Evolutionary conservation across 2,329 filamentous ascomycete genomes (phyloP).

Genomic region (Dactylellina drechsleri): DNA sequence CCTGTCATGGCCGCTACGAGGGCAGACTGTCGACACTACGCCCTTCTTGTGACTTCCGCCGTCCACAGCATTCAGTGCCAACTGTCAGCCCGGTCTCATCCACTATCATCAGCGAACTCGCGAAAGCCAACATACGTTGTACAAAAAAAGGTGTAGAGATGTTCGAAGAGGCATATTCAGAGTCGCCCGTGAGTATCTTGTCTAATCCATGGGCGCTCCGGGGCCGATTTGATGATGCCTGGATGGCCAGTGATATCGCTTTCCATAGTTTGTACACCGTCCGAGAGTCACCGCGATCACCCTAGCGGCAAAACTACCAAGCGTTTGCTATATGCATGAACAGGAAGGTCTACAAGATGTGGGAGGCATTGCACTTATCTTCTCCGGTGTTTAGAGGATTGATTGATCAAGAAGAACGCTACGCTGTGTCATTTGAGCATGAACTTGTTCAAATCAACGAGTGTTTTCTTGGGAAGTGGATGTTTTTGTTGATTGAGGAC

Average conservation of each 20-base stretch:
- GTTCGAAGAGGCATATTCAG: conserved; percentile 14
- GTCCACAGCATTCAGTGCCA: not conserved
- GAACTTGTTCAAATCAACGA: not conserved
- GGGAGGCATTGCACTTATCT: not conserved
- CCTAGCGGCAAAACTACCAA: not conserved
- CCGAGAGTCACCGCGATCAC: not conserved
- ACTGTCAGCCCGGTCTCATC: not conserved
- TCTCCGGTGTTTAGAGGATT: not conserved
- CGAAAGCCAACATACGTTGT: conserved; percentile 16
- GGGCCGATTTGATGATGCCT: not conserved
- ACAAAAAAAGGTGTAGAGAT: conserved; percentile 11
- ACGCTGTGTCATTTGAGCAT: not conserved
- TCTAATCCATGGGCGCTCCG: not conserved
- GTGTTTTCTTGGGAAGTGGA: conserved; percentile 1
- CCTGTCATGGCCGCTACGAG: not conserved
- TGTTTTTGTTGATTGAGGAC: conserved; percentile 5
- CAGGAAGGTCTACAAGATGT: not conserved
- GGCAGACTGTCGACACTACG: not conserved
- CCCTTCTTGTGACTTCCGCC: not conserved
- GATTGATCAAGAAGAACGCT: not conserved
- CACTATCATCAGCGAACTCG: conserved; percentile 4
- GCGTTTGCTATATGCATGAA: not conserved
- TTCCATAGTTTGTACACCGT: not conserved
- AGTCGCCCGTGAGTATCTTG: not conserved
- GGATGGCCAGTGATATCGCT: not conserved